Base-by-base conservation (phyloP, 2,329 filamentous ascomycete species). In the Trichoderma hamatum region DNA sequence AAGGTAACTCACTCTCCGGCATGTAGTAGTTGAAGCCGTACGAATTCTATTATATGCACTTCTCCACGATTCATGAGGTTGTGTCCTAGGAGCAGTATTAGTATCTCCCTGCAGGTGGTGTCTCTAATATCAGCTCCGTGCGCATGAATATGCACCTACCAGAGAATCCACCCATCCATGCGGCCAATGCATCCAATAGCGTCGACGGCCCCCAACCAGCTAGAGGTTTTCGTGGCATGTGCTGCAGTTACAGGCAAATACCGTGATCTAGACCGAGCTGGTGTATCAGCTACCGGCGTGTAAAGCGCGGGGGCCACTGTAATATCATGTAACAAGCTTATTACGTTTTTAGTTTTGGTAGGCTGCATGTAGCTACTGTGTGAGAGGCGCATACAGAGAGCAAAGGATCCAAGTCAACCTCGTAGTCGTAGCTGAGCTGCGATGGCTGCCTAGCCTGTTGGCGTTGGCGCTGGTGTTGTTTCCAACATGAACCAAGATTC, bases 121-220 rank as follows among this genome's bases (percentile, higher is more conserved):
- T 36, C 63, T 66, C 36, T 34, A 26, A 36, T 66, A 49, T 66
- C 39, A 28, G 54, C n/a, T 59, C 24, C 52, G 34, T 51, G 52
- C 28, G n/a, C 30, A 51, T 24, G 36, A 16, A 10, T 7, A 59
- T 49, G 62, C 63, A 66, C 39, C 59, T 43, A 30, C 46, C 10
- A 34, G 32, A 51, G 19, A 66, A 51, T 36, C 63, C 63, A 58
- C 63, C 52, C 63, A 66, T 66, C 63, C 54, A 58, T 30, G 19
- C 13, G 10, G 24, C 11, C 36, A 34, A 36, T 51, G 14, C 7
- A 36, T 59, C 63, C 63, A 66, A 66, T 66, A 28, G 54, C 52
- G 52, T 46, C 10, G 6, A 66, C 28, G 54, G 36, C 63, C 63
- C n/a, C 54, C 63, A 43, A 24, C 26, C 14, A 24, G 63, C 28